phyloP scores from a whole-genome alignment of 2,329 filamentous ascomycete genomes.

The Phialophora macrospora region DNA sequence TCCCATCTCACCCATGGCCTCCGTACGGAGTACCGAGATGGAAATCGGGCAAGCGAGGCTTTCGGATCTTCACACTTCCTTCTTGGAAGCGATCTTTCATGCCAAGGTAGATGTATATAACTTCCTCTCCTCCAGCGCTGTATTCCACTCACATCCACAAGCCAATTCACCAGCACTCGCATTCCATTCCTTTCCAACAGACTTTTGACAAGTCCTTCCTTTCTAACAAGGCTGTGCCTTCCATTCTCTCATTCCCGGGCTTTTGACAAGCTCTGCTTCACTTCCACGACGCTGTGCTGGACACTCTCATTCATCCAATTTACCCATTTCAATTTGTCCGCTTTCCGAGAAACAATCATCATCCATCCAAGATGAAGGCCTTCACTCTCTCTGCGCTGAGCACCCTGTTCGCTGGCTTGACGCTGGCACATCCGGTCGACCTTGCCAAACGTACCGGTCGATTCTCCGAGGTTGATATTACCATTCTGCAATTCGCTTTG shows the following conservation, averaged over 20 bases:
- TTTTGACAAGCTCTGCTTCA: slow-evolving; percentile 33
- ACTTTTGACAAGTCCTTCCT: slow-evolving; percentile 34
- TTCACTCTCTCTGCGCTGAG: slow-evolving; percentile 31
- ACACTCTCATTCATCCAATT: slow-evolving; percentile 30
- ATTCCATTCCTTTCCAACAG: slow-evolving; percentile 32
- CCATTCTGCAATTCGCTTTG: slow-evolving; percentile 60
- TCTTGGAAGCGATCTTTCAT: slow-evolving; percentile 14
- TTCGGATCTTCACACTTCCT: slow-evolving; percentile 34
- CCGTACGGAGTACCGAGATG: slow-evolving; percentile 21
- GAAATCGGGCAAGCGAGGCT: slow-evolving; percentile 16
- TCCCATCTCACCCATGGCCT: slow-evolving; percentile 3
- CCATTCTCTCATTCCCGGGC: slow-evolving; percentile 26
- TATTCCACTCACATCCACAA: not conserved
- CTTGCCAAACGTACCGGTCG: slow-evolving; percentile 14
- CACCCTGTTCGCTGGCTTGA: slow-evolving; percentile 33
- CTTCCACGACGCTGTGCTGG: slow-evolving; percentile 31
- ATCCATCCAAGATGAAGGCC: slow-evolving; percentile 30
- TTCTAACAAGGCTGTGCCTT: slow-evolving; percentile 22
- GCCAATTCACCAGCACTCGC: slow-evolving; percentile 24
- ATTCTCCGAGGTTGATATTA: slow-evolving; percentile 56
- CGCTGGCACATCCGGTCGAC: slow-evolving; percentile 33
- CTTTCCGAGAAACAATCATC: not conserved
- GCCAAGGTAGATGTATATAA: slow-evolving; percentile 25
- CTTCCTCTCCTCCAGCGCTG: slow-evolving; percentile 8
- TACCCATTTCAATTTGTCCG: slow-evolving; percentile 1